Base-by-base conservation (phyloP, 768 basidiomycete genomes). In the Termitomyces sp. region DNA sequence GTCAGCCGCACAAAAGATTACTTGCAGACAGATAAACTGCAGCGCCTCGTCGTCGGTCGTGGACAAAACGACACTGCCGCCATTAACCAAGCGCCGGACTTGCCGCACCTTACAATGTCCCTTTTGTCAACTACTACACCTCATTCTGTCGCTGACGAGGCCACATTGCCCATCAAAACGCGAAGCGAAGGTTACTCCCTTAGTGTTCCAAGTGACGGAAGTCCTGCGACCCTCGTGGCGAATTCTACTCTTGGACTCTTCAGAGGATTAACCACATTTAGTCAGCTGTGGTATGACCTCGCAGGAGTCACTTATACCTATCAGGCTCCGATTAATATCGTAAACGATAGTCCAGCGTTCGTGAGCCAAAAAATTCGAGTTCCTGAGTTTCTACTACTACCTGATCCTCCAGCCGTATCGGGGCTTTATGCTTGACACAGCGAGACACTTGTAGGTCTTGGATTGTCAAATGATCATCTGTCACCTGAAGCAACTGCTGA, bases 401-500 rank as follows among this genome's bases (percentile, higher is more conserved):
- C n/a, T 1, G 16, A 24, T 33, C 28, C 35, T 6, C 26, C 61
- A 88, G 86, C 85, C 86, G 0, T 89, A 86, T 66, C 82, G 92
- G n/a, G 90, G 87, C 13, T 77, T 92, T 56, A 82, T 92, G 82
- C 77, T 94, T 11, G 92, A 94, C 67, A 93, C 91, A 0, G 76
- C 90, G 1, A 75, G 91, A 28, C 86, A 92, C 71, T 94, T 75
- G 84, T 87, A 65, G 56, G 85, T 71, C 1, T 13, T 40, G 33
- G 46, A 67, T 0, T 8, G 11, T 33, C 41, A 24, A 20, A 43
- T 24, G 5, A 14, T 54, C 32, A 26, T 16, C 14, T 2, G 40
- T 55, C 11, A 52, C 35, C 44, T 59, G 41, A 52, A 28, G 26
- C 10, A n/a, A 28, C 46, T 13, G 38, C 24, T 26, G 14, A n/a